Evolutionary conservation across 1,139 yeast species (phyloP), one percentile per base, ranked within the genome.

Genomic region (Geotrichum aggregatum): DNA sequence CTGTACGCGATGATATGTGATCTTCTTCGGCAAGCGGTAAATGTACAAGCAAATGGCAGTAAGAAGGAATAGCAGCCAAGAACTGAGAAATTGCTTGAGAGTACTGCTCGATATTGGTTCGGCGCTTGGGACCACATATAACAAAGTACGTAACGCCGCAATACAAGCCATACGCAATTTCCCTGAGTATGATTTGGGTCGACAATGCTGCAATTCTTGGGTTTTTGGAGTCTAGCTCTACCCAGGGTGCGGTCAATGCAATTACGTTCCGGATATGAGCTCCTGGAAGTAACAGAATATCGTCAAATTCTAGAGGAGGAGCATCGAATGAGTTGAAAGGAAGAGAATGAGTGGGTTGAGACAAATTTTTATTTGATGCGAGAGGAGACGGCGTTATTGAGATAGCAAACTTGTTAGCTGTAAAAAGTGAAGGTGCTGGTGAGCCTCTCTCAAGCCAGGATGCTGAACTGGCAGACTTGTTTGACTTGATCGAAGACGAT

Each of bases 201-300:
- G 83, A 77, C 52, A 81, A 68, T 56, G 75, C 77, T 33, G 82
- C 77, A 8, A 78, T 71, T 3, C 71, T 59, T 0, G 68, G 65
- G 61, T 79, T 78, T 19, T 69, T 68, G 31, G 80, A 74, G 57
- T 82, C 87, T 33, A 82, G 66, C 59, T 82, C 86, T 10, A 81
- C 71, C 86, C 87, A 82, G 1, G 84, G 79, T 0, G 86, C 76
- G 1, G 82, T 66, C 34, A 82, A 60, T 0, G 84, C 86, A 38
- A 78, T 71, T 0, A 77, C 71, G 48, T 68, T 67, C 2, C 63
- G 54, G 2, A 73, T 63, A 57, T 76, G 76, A 0, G 65, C 36
- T 3, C 71, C 72, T 1, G 73, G 71, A 11, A 60, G 60, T n/a
- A 70, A 58, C 18, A 63, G 61, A 4, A 68, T 61, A 40, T 70